Evolutionary conservation across 208 protist genomes (phyloP).

Genomic region (Trypanosoma conorhini): DNA sequence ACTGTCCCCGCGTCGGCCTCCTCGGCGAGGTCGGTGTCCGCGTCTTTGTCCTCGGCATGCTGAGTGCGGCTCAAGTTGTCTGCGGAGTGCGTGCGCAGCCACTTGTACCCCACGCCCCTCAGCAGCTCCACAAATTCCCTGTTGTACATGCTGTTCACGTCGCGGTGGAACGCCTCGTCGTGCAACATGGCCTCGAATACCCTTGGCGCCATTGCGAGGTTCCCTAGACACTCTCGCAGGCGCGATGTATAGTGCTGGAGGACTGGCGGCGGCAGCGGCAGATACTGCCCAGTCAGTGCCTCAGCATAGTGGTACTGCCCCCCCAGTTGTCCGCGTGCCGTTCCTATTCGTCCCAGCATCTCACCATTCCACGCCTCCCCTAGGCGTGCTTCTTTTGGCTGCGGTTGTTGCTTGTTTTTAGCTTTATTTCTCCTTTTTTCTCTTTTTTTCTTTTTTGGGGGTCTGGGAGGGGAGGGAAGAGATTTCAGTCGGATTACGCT

Average conservation of each 20-base stretch:
- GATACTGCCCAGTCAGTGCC: constrained; percentile 11
- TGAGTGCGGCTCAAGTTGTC: constrained; percentile 32
- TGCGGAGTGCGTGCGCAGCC: constrained; percentile 49
- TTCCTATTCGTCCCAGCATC: constrained; percentile 21
- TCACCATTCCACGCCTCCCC: background rate
- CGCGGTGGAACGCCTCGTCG: constrained; percentile 62
- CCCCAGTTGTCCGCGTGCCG: constrained; percentile 6
- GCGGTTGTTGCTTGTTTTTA: background rate
- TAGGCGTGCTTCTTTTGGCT: background rate
- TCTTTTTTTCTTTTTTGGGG: background rate
- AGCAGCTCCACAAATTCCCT: constrained; percentile 48
- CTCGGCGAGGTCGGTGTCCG: background rate
- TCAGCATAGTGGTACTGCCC: constrained; percentile 19
- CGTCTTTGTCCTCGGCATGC: background rate
- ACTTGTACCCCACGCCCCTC: constrained; percentile 52
- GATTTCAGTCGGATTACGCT: background rate
- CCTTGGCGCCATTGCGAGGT: constrained; percentile 9
- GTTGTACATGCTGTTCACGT: constrained; percentile 52
- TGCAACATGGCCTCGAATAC: constrained; percentile 63
- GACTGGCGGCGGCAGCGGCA: constrained; percentile 24
- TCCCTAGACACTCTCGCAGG: constrained; percentile 16
- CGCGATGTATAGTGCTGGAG: constrained; percentile 15
- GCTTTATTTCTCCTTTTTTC: background rate
- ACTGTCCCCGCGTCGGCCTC: background rate
- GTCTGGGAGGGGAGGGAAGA: background rate